Base-by-base conservation (phyloP, 2,329 filamentous ascomycete genomes). In the Gliomastix tumulicola region DNA sequence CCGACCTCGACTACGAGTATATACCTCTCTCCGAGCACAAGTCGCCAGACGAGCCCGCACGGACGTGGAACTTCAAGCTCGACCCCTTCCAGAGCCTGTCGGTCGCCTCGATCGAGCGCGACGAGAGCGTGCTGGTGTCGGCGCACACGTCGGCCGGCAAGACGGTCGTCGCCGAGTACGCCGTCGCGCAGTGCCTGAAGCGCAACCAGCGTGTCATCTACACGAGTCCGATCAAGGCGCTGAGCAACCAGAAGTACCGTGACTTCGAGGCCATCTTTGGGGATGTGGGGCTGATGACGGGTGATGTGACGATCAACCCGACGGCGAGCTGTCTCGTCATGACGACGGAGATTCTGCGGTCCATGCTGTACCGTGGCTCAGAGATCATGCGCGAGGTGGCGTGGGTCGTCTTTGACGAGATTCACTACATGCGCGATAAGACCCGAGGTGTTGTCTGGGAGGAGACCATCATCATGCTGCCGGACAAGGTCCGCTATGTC, bases 361-460 rank as follows among this genome's bases (percentile, higher is more conserved):
- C 90, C 15, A 98, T 98, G 92, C 60, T 98, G 63, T 98, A 98
- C 62, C 79, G 92, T 48, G 92, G 92, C 41, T 97, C 92, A 0
- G 92, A 98, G 66, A 97, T 98, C 46, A 98, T 98, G 90, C 88
- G 92, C 48, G 92, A 98, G 66, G 94, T 98, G 3, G 89, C 85
- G 12, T 98, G 92, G 92, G 94, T 98, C 3, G 71, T 98, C 3
- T 98, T 98, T 50, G 92, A 98, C 62, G 92, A 98, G 62, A 94
- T 98, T 44, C 92, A 98, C 62, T 98, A 98, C 63, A 83, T 98
- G 79, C 81, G 92, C 53, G 92, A 98, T 63, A 94, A 94, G 62
- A 76, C 79, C 35, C 77, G 92, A 62, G 92, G 92, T 68, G 92
- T 98, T 1, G 92, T 98, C 3, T 98, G 92, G 92, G 92, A 98